Evolutionary conservation across 1,284 basidiomycete genomes (phyloP).

Genomic region (Hypsizygus ulmarius): DNA sequence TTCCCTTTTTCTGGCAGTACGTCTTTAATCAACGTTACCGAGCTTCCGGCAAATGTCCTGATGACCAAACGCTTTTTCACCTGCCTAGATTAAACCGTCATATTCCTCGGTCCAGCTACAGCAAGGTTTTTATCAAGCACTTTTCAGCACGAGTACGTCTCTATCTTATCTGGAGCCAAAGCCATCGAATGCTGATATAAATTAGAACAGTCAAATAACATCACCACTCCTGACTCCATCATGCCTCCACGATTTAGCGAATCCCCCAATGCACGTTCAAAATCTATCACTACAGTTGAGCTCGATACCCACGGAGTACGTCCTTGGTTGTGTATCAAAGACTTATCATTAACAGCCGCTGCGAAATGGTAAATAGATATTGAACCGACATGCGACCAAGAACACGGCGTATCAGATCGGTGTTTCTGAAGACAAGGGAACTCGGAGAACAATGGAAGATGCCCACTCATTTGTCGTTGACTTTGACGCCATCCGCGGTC

Average conservation of each 20-base stretch:
- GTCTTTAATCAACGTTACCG: too few species aligned
- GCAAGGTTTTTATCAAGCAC: too few species aligned
- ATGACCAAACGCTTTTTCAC: too few species aligned
- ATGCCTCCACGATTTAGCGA: slow-evolving; percentile 37
- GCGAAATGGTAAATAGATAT: slow-evolving; percentile 36
- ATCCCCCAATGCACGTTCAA: slow-evolving; percentile 69
- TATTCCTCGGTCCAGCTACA: too few species aligned
- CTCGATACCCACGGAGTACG: slow-evolving; percentile 75
- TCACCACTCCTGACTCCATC: background rate
- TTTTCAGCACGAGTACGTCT: too few species aligned
- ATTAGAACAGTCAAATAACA: slow-evolving; percentile 1
- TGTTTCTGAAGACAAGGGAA: slow-evolving; percentile 88
- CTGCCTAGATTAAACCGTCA: too few species aligned
- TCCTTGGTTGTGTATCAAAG: slow-evolving; percentile 15
- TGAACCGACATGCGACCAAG: slow-evolving; percentile 58
- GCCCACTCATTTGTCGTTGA: slow-evolving; percentile 95
- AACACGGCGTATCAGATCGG: slow-evolving; percentile 77
- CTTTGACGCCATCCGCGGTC: slow-evolving; percentile 86
- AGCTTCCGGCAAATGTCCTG: too few species aligned
- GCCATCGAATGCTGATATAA: background rate
- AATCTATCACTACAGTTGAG: slow-evolving; percentile 70
- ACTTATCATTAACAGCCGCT: background rate
- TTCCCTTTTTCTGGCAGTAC: too few species aligned
- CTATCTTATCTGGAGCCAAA: background rate
- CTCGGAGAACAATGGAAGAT: slow-evolving; percentile 96